Evolutionary conservation across 2,329 filamentous ascomycete genomes (phyloP), one percentile per base, ranked within the genome.

Genomic region (Chrysosporium queenslandicum): DNA sequence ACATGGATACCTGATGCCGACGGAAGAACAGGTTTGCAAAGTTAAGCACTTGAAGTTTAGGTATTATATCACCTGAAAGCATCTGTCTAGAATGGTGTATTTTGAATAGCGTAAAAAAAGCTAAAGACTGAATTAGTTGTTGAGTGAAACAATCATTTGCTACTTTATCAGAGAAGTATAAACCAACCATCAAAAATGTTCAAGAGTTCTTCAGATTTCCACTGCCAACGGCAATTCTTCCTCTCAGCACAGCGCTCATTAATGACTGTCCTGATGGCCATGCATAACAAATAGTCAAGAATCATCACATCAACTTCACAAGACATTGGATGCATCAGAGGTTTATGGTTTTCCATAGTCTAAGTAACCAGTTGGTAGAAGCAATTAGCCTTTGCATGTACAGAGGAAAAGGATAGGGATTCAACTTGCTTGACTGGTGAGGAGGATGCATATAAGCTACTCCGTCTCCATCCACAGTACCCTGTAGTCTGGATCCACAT

Each of bases 241-340:
- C 53, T 55, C 11, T 58, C 37, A 37, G 46, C 51, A 50, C 41
- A 56, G 43, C 50, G 56, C 53, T 68, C 65, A 23, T 66, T 63
- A 30, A 79, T 61, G 3, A 75, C 64, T 36, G 65, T 61, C 18
- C 69, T 62, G 39, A 71, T 73, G 6, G 74, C 68, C 42, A 72
- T 69, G 65, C 71, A 74, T 37, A 74, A 59, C 3, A 80, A 62
- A 57, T 78, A 80, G 59, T 81, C 78, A n/a, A 80, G 65, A 40
- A 80, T 78, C 61, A 78, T 72, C 32, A 72, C 60, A 56, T 81
- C 74, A 12, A 78, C 34, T 3, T 49, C 41, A 43, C n/a, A 16
- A 39, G 18, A 7, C 4, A 39, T 4, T 11, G 14, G 4, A 4
- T 36, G n/a, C 20, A 18, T 16, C 11, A 4, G 36, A 20, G 4